Percentiles rank a stretch among this genome's conserved stretches.
Evolutionary conservation across 78 protist genomes (phyloP).

Genomic region (Dictyostelium brefeldianum): DNA sequence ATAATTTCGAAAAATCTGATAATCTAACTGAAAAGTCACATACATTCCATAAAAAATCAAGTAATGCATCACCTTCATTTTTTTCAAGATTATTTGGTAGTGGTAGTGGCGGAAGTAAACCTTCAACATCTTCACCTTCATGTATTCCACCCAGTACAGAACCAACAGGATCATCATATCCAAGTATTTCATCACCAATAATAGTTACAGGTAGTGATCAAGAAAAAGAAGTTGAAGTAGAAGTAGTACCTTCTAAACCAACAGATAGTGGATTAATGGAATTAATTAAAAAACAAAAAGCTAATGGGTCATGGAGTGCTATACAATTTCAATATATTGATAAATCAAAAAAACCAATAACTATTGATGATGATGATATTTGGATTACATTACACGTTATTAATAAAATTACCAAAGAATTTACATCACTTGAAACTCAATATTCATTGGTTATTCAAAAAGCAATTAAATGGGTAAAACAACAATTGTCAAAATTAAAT

Average conservation of each 20-base stretch:
- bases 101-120: too few relatives aligned
- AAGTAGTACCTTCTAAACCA: neutral
- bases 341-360: neutral
- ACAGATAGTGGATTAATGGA: neutral
- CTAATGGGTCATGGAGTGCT: constrained; percentile 53
- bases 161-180: neutral
- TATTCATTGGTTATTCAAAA: constrained; percentile 23
- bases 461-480: constrained; percentile 24
- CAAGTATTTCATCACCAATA: neutral
- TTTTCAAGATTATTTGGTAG: neutral
- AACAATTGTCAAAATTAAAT: constrained; percentile 32
- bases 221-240: too few relatives aligned
- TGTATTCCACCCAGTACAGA: too few relatives aligned
- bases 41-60: neutral
- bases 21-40: too few relatives aligned
- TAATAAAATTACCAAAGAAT: neutral
- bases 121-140: too few relatives aligned
- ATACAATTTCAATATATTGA: too few relatives aligned
- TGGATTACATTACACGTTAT: constrained; percentile 38
- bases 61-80: neutral
- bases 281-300: constrained; percentile 46
- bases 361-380: constrained; percentile 11
- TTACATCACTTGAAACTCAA: neutral
- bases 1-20: too few relatives aligned
- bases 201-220: neutral